These are phyloP conservation scores for Flaveria floridana DNA, from an alignment of 140 eudicot species.

Conservation along the genomic window DNA sequence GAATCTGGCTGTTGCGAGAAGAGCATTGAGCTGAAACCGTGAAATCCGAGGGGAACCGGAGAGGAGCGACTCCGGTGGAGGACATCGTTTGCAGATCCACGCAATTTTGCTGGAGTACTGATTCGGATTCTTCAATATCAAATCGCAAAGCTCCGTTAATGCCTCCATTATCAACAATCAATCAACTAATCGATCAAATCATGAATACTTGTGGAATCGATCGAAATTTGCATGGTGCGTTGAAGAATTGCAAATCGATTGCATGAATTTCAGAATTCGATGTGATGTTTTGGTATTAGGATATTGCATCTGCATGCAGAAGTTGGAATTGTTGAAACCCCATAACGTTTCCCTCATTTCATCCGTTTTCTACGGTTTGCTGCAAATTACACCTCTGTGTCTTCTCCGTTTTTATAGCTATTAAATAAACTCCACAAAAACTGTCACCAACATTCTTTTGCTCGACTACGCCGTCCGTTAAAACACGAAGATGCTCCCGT, in stretches of 20 bases:
- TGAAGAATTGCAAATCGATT: slow-evolving; percentile 17
- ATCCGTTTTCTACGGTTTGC: slow-evolving; percentile 24
- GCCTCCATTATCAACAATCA: slow-evolving; percentile 58
- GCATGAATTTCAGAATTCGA: slow-evolving; percentile 10
- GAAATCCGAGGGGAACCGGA: slow-evolving; percentile 71
- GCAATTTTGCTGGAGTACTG: slow-evolving; percentile 53
- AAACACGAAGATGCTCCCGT: no score
- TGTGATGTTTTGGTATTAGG: neutral
- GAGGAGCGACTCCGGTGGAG: slow-evolving; percentile 59
- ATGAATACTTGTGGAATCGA: slow-evolving; percentile 18
- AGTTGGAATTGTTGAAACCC: slow-evolving; percentile 17
- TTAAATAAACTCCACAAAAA: slow-evolving; percentile 10
- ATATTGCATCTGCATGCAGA: slow-evolving; percentile 12
- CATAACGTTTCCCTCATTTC: slow-evolving; percentile 25
- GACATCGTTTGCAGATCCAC: slow-evolving; percentile 89
- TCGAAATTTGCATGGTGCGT: neutral
- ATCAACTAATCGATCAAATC: neutral
- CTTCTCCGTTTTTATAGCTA: slow-evolving; percentile 27
- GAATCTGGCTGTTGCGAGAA: slow-evolving; percentile 65
- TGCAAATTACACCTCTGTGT: slow-evolving; percentile 16
- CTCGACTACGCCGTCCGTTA: neutral
- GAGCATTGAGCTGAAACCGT: slow-evolving; percentile 84
- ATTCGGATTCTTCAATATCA: slow-evolving; percentile 60
- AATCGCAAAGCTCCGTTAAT: slow-evolving; percentile 76
- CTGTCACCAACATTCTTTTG: neutral